Evolutionary conservation across 164 flowering plant genomes (phyloP).

Genomic region (Cinnamomum micranthum): DNA sequence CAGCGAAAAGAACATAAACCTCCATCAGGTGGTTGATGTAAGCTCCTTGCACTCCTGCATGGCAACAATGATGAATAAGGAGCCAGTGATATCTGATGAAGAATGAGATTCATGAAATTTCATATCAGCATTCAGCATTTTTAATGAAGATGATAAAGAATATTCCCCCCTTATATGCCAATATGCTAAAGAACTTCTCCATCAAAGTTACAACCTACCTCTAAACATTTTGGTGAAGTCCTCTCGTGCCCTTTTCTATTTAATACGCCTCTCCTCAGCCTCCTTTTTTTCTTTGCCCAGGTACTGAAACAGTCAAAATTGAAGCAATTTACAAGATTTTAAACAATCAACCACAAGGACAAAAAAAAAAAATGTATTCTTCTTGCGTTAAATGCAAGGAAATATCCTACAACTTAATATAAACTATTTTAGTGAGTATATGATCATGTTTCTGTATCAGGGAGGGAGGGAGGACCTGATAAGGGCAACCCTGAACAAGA

Average conservation of each 20-base stretch:
- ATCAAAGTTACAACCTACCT: constrained; percentile 38
- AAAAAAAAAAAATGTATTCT: too few relatives aligned
- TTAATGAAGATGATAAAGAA: too few relatives aligned
- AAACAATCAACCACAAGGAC: too few relatives aligned
- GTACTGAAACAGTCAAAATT: constrained; percentile 37
- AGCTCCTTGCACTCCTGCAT: constrained; percentile 80
- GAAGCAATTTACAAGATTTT: not conserved
- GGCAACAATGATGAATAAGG: constrained; percentile 5
- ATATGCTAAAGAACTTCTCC: not conserved
- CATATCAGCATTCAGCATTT: not conserved
- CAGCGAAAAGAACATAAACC: constrained; percentile 36
- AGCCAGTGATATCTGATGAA: not conserved
- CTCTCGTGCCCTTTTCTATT: constrained; percentile 80
- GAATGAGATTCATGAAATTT: not conserved
- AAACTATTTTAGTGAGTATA: too few relatives aligned
- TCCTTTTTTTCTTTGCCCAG: constrained; percentile 84
- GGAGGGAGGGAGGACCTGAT: too few relatives aligned
- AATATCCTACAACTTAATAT: too few relatives aligned
- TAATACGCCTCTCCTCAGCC: constrained; percentile 83
- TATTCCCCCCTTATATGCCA: too few relatives aligned
- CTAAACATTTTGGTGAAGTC: constrained; percentile 88
- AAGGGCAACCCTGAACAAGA: too few relatives aligned
- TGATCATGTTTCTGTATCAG: too few relatives aligned
- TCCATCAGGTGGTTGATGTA: constrained; percentile 80
- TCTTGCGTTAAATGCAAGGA: too few relatives aligned